A percentile compares a stretch with the other conserved stretches of the same genome.
These are phyloP conservation scores for Salix dunnii DNA, from an alignment of 345 rosid genomes.

Conservation along the genomic window DNA sequence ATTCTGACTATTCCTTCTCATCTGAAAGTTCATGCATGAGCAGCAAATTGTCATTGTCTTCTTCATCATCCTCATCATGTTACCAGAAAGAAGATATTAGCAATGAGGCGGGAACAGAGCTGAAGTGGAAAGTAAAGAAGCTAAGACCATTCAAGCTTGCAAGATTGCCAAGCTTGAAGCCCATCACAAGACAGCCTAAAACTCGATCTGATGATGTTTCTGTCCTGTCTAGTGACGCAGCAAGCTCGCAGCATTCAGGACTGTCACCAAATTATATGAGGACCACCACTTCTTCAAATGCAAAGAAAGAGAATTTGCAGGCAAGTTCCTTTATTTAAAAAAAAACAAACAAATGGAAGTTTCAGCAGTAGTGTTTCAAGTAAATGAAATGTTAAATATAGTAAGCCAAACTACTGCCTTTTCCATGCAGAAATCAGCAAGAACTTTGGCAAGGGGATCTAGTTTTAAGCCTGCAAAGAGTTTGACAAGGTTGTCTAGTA, in stretches of 20 bases:
- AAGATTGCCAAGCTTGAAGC: slow-evolving; percentile 38
- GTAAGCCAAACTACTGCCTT: not conserved
- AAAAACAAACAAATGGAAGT: not conserved
- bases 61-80: not conserved
- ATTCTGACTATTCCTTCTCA: not conserved
- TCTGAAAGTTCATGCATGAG: not conserved
- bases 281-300: slow-evolving; percentile 26
- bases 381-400: not conserved
- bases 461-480: slow-evolving; percentile 41
- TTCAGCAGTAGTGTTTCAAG: not conserved
- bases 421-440: slow-evolving; percentile 40
- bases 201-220: slow-evolving; percentile 21
- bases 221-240: slow-evolving; percentile 34
- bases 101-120: slow-evolving; percentile 16
- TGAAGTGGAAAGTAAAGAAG: slow-evolving; percentile 32
- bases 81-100: not conserved
- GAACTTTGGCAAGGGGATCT: slow-evolving; percentile 30
- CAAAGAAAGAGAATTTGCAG: slow-evolving; percentile 36
- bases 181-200: slow-evolving; percentile 19
- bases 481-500: slow-evolving; percentile 46
- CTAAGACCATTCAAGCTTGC: slow-evolving; percentile 42
- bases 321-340: slow-evolving; percentile 19
- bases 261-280: slow-evolving; percentile 33
- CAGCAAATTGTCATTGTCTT: not conserved
- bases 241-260: slow-evolving; percentile 32